Percentiles rank a stretch among this genome's conserved stretches.
These are phyloP conservation scores for Aethionema arabicum DNA, from an alignment of 345 rosid species.

Conservation along the genomic window DNA sequence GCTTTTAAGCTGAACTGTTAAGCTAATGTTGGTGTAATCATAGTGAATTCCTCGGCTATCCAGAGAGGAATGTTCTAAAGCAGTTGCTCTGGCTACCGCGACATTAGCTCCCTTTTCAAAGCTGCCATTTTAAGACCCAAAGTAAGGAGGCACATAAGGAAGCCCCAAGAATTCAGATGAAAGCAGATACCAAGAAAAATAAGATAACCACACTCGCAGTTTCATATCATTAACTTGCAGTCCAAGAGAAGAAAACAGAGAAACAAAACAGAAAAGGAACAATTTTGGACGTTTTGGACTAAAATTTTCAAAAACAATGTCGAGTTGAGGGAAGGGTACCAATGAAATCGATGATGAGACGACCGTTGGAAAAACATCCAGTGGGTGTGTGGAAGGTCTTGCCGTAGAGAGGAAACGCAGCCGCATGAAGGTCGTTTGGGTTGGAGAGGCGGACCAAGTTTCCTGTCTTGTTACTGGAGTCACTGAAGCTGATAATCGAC, in stretches of 20 bases:
- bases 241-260: neutral
- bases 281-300: neutral
- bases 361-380: too few relatives aligned
- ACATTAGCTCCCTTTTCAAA: constrained; percentile 38
- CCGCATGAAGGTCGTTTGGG: neutral
- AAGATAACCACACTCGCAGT: too few relatives aligned
- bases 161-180: constrained; percentile 39
- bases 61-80: constrained; percentile 29
- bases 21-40: constrained; percentile 16
- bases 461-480: constrained; percentile 45
- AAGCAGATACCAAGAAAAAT: neutral
- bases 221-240: neutral
- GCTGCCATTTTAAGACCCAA: neutral
- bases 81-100: constrained; percentile 42
- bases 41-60: constrained; percentile 24
- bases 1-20: constrained; percentile 31
- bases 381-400: constrained; percentile 22
- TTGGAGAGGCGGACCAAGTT: constrained; percentile 22
- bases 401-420: constrained; percentile 38
- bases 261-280: neutral
- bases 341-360: too few relatives aligned
- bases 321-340: too few relatives aligned
- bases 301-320: too few relatives aligned
- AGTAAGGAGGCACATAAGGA: too few relatives aligned
- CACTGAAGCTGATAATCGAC: constrained; percentile 48